Evolutionary conservation across 2,329 filamentous ascomycete species (phyloP).

Genomic region (Cytospora piceicola): DNA sequence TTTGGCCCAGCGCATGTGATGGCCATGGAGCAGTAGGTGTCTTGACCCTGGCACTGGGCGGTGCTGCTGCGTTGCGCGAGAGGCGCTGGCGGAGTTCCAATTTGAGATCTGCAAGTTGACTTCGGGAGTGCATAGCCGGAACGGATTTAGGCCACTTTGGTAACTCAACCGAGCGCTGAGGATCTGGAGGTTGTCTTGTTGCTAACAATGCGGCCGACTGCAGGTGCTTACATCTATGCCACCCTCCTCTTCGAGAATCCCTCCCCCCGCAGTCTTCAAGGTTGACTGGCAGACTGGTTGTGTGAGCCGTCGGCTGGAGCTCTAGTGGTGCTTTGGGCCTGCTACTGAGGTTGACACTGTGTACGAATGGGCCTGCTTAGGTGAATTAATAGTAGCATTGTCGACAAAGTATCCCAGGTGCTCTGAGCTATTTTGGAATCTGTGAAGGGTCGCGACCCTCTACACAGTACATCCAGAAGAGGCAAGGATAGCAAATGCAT

Average conservation of each 20-base stretch:
- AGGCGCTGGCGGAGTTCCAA: constrained; percentile 6
- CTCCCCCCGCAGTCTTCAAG: constrained; percentile 4
- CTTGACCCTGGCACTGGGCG: neutral
- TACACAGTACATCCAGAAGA: neutral
- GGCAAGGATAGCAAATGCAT: neutral
- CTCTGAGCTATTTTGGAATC: neutral
- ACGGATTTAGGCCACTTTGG: constrained; percentile 1
- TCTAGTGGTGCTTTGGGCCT: no score
- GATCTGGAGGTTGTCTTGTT: neutral
- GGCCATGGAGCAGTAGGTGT: neutral
- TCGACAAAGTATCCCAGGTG: neutral
- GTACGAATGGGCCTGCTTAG: neutral
- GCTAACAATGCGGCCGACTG: neutral
- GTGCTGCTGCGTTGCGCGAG: neutral
- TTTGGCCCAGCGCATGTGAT: neutral
- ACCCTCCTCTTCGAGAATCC: neutral
- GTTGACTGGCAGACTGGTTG: neutral
- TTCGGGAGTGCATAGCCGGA: neutral
- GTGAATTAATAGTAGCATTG: neutral
- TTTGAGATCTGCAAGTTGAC: constrained; percentile 5
- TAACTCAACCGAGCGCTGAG: no score
- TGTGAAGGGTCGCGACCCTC: neutral
- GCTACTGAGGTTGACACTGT: no score
- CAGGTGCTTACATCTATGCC: neutral
- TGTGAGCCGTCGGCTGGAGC: neutral